Evolutionary conservation across 805 yeast genomes (phyloP).

Genomic region (Jamesozyma piceae): DNA sequence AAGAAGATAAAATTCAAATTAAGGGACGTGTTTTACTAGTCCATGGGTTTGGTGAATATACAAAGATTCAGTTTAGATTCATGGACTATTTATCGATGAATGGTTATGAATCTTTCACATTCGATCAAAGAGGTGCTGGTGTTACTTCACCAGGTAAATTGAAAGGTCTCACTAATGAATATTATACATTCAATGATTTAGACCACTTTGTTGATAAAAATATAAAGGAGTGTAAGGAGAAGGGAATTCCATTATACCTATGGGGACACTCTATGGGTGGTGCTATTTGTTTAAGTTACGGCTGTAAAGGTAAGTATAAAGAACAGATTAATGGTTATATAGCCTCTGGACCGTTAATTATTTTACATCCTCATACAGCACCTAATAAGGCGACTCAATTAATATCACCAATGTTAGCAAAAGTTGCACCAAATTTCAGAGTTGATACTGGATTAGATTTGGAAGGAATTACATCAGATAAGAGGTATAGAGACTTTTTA

Average conservation of each 20-base stretch:
- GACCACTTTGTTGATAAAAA: conserved; percentile 37
- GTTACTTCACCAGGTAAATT: conserved; percentile 45
- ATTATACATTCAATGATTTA: conserved; percentile 47
- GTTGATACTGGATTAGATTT: conserved; percentile 46
- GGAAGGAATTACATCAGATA: conserved; percentile 47
- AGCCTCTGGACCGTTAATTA: conserved; percentile 52
- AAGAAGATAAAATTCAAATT: neutral
- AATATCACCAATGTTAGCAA: conserved; percentile 35
- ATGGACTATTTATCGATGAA: conserved; percentile 42
- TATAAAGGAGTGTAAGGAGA: conserved; percentile 15
- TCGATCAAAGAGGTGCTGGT: conserved; percentile 73
- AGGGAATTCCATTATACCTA: conserved; percentile 34
- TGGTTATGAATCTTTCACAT: conserved; percentile 61
- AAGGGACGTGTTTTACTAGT: conserved; percentile 52
- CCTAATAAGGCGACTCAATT: conserved; percentile 41
- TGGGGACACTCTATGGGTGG: conserved; percentile 82
- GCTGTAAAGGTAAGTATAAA: conserved; percentile 42
- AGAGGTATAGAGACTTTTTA: conserved; percentile 39
- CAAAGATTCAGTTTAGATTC: conserved; percentile 39
- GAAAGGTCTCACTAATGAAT: conserved; percentile 50
- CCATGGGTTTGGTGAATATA: conserved; percentile 66
- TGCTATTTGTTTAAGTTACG: conserved; percentile 57
- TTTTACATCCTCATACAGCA: conserved; percentile 46
- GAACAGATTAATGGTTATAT: conserved; percentile 39
- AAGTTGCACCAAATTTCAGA: conserved; percentile 39